These are phyloP conservation scores for Ogataea pini DNA, from an alignment of 805 yeast genomes.

Conservation along the genomic window DNA sequence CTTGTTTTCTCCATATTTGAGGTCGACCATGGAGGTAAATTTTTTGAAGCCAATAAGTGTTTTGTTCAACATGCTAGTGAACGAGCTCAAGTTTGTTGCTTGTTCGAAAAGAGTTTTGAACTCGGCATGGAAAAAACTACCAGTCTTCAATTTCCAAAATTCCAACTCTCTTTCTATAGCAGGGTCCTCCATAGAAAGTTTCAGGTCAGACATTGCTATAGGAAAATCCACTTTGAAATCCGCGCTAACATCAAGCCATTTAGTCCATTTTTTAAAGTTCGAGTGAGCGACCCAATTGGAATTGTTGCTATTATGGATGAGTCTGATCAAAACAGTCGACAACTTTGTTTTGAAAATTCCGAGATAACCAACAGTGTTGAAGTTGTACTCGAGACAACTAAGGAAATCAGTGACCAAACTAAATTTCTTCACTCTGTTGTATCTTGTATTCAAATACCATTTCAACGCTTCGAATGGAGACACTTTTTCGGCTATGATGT, in stretches of 20 bases:
- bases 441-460: slow-evolving; percentile 29
- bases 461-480: slow-evolving; percentile 26
- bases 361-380: slow-evolving; percentile 32
- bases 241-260: slow-evolving; percentile 29
- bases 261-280: slow-evolving; percentile 28
- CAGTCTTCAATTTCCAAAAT: slow-evolving; percentile 27
- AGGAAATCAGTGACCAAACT: slow-evolving; percentile 24
- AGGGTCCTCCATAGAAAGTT: slow-evolving; percentile 10
- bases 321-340: slow-evolving; percentile 22
- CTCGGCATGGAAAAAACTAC: slow-evolving; percentile 15
- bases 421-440: slow-evolving; percentile 12
- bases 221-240: slow-evolving; percentile 26
- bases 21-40: slow-evolving; percentile 32
- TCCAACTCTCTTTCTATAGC: slow-evolving; percentile 10
- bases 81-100: slow-evolving; percentile 16
- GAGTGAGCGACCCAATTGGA: slow-evolving; percentile 33
- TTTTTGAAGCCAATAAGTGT: slow-evolving; percentile 32
- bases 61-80: slow-evolving; percentile 21
- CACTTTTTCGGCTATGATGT: slow-evolving; percentile 21
- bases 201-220: slow-evolving; percentile 17
- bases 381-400: slow-evolving; percentile 31
- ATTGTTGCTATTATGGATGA: slow-evolving; percentile 21
- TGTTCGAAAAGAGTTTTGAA: slow-evolving; percentile 13
- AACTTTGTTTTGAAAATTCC: slow-evolving; percentile 27
- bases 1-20: slow-evolving; percentile 13